phyloP scores from a whole-genome alignment of 2,329 filamentous ascomycete genomes.

The Claviceps sp. region DNA sequence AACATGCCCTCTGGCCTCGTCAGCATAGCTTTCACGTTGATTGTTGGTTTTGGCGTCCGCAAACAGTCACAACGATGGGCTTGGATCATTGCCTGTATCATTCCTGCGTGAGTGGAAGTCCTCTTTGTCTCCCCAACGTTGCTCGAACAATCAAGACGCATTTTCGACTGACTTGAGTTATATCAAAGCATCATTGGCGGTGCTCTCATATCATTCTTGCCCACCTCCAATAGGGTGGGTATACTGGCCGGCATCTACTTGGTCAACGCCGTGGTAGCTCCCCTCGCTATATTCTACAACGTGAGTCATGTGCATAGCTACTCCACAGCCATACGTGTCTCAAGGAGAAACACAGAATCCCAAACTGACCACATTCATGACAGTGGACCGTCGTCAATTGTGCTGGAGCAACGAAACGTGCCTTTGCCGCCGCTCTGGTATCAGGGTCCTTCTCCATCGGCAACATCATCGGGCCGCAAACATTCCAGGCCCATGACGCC shows the following conservation, averaged over 20 bases:
- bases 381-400: slow-evolving; percentile 37
- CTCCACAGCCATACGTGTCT: no score
- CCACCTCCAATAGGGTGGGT: slow-evolving; percentile 29
- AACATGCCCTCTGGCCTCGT: slow-evolving; percentile 41
- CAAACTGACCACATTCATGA: background rate
- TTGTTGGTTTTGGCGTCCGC: slow-evolving; percentile 34
- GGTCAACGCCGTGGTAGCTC: slow-evolving; percentile 34
- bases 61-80: slow-evolving; percentile 34
- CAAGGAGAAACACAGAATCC: no score
- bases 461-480: slow-evolving; percentile 44
- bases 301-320: slow-evolving; percentile 13
- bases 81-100: slow-evolving; percentile 33
- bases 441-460: slow-evolving; percentile 37
- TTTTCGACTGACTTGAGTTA: background rate
- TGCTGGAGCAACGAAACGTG: slow-evolving; percentile 37
- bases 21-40: slow-evolving; percentile 36
- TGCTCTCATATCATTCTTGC: slow-evolving; percentile 39
- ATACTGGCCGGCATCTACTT: slow-evolving; percentile 36
- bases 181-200: slow-evolving; percentile 29
- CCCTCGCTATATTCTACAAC: slow-evolving; percentile 31
- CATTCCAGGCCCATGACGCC: slow-evolving; percentile 37
- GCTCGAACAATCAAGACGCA: background rate
- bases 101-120: slow-evolving; percentile 26
- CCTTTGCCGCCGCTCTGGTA: slow-evolving; percentile 34
- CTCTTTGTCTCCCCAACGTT: background rate